Evolutionary conservation across 176 grass and related monocot genomes (phyloP), one percentile per base, ranked within the genome.

Genomic region (Carex littledalei): DNA sequence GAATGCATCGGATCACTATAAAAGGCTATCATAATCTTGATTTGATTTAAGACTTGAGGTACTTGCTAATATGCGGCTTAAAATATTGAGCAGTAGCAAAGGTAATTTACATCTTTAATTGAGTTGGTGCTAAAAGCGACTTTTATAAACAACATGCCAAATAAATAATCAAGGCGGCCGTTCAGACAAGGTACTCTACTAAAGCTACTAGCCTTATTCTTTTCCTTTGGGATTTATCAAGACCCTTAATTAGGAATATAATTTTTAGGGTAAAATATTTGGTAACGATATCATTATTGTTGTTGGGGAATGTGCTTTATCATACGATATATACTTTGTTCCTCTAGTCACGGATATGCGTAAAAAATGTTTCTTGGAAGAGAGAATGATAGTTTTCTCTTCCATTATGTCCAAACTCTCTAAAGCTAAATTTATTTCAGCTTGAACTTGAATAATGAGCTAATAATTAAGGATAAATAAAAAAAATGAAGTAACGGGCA

Each of bases 71-170:
- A 2, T 77, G 72, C 14, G 72, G 41, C 39, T 77, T 77, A 77
- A 54, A 52, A 9, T 75, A 75, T 39, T 35, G 35, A 26, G n/a
- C 71, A 52, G n/a, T 26, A 52, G 41, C n/a, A 22, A 52, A 52
- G 45, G 20, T 26, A 43, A 75, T 53, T 75, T 71, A 5, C 67
- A 75, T 55, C 73, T 56, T 78, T 76, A 31, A 24, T 77, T 78
- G 52, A 57, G 15, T 57, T 78, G 47, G 31, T 78, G 26, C 50
- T 78, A 17, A 56, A 57, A 57, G 49, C 22, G 50, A 78, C 26
- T 52, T 78, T 26, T 78, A 78, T 10, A 32, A 14, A 78, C 24
- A 56, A 32, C 4, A 56, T 31, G 15, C 6, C 15, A 55, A 78
- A 57, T 18, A 18, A 76, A 29, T 24, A 9, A 55, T 78, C 4